Evolutionary conservation across 106 monocot genomes (phyloP).

Genomic region (Cymbidium sinense): DNA sequence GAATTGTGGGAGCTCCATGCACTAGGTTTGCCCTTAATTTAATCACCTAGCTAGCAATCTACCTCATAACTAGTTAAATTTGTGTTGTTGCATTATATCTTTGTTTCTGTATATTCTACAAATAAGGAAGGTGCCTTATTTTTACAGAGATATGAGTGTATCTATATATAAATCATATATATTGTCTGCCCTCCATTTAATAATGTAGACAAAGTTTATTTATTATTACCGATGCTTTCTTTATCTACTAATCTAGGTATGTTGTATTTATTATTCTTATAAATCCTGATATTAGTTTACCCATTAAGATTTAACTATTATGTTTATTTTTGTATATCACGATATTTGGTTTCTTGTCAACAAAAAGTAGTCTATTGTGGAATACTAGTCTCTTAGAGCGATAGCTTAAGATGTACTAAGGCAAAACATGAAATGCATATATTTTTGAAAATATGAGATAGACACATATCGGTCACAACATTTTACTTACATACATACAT

Average conservation of each 20-base stretch:
- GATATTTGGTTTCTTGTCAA: background rate
- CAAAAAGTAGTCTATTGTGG: background rate
- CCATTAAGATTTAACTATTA: background rate
- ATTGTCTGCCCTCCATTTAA: background rate
- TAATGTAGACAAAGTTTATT: background rate
- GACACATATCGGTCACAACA: too few species aligned
- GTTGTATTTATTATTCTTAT: background rate
- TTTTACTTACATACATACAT: too few species aligned
- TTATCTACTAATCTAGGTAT: background rate
- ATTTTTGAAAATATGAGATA: too few species aligned
- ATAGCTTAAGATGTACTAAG: too few species aligned
- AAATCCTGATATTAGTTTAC: background rate
- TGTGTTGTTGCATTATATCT: background rate
- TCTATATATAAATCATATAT: background rate
- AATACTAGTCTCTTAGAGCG: background rate
- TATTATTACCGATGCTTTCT: background rate
- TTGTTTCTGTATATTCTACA: background rate
- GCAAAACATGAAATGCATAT: too few species aligned
- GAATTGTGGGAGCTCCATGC: background rate
- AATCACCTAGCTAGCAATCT: background rate
- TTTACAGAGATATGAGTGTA: background rate
- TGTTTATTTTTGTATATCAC: background rate
- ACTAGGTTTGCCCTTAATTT: background rate
- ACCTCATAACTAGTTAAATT: background rate
- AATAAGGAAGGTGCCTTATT: background rate